Base-by-base conservation (phyloP, 2,329 filamentous ascomycete species). In the Diaporthe citrichinensis region DNA sequence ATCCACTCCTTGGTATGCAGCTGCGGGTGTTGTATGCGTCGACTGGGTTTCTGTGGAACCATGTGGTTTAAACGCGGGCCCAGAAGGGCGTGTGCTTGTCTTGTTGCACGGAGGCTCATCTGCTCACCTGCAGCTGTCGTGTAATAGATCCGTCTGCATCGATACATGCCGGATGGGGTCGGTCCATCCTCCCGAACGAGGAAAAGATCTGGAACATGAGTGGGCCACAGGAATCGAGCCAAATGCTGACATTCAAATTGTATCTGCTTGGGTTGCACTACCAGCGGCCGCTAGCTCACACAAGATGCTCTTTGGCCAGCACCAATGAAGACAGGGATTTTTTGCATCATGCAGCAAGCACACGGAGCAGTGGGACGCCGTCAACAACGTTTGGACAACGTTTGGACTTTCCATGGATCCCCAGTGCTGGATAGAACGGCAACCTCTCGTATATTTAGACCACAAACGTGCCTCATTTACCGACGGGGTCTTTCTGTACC, bases 201-300 rank as follows among this genome's bases (percentile, higher is more conserved):
- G 15, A 14, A 31, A 28, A 46, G 15, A 46, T 12, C 61, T 68
- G 5, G 31, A 53, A 12, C 7, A 39, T 36, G 44, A 39, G n/a
- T 51, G 62, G 44, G 17, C 20, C 46, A 36, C 5, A n/a, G 61
- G 44, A 25, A 51, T 68, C 10, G 4, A n/a, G 31, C 62, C 44
- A 51, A 53, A 36, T 68, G 62, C 62, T 68, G 44, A 68, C 62
- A 68, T 20, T 28, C 41, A 46, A 15, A 23, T 65, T 65, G 39
- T 5, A n/a, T 49, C 41, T 67, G 62, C 62, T 68, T 36, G 44
- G 31, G 41, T 68, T 17, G 44, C 46, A 68, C 4, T 17, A 3
- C 28, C 44, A 67, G 44, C 61, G 28, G 61, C 61, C 61, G 61
- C 61, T 36, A 67, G 61, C 6, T 67, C 28, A 39, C 20, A 14